Evolutionary conservation across 2,329 filamentous ascomycete species (phyloP).

Genomic region (Cordyceps tenuipes): DNA sequence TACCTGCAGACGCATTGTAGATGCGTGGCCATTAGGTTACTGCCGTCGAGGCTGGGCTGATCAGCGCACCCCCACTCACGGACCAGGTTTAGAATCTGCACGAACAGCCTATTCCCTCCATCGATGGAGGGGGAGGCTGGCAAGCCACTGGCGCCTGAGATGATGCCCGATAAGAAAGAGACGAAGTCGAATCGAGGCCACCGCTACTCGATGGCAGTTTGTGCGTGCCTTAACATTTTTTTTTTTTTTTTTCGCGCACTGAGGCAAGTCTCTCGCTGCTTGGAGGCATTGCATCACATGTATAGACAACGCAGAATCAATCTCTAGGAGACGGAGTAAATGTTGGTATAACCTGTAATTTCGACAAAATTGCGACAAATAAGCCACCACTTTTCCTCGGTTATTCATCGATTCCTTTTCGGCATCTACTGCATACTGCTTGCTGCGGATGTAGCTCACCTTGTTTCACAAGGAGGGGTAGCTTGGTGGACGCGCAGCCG

Average conservation of each 20-base stretch:
- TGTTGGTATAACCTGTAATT: too few relatives aligned
- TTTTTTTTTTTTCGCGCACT: not conserved
- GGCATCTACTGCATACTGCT: too few relatives aligned
- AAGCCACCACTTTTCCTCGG: too few relatives aligned
- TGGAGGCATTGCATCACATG: not conserved
- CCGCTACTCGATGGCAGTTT: not conserved
- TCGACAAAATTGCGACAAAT: too few relatives aligned
- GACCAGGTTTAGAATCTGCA: not conserved
- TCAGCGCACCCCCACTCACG: not conserved
- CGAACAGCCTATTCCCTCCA: not conserved
- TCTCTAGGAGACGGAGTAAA: too few relatives aligned
- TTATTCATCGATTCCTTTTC: too few relatives aligned
- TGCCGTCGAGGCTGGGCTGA: not conserved
- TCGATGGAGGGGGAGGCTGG: not conserved
- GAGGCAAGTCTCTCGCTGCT: not conserved
- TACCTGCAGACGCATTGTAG: not conserved
- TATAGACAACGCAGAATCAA: too few relatives aligned
- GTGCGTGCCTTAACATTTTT: not conserved
- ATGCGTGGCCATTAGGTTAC: not conserved
- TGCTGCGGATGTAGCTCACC: too few relatives aligned
- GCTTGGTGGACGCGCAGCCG: too few relatives aligned
- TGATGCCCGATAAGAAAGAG: not conserved
- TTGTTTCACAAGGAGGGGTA: too few relatives aligned
- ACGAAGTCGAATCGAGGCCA: not conserved
- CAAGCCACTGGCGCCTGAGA: constrained; percentile 4